Base-by-base conservation (phyloP, 192 early-diverging fungal genomes). In the Obelidium mucronatum region DNA sequence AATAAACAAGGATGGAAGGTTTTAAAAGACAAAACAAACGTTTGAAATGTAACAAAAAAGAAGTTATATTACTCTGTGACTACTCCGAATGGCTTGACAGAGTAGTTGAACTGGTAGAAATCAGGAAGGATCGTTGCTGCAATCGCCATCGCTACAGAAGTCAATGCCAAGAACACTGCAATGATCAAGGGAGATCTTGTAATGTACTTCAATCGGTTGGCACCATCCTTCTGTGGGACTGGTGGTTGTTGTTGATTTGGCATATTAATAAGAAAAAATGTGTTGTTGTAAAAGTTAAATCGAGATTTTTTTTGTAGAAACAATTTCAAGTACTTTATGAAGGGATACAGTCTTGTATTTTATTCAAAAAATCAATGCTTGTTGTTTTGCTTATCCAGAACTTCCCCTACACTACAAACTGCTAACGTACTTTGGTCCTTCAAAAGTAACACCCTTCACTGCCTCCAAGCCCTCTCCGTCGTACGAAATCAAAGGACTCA, bases 401-500 rank as follows among this genome's bases (percentile, higher is more conserved):
- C n/a, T n/a, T n/a, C n/a, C n/a, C n/a, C n/a, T n/a, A n/a, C n/a
- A n/a, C n/a, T n/a, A n/a, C n/a, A n/a, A n/a, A n/a, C n/a, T n/a
- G n/a, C 19, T 19, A 48, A 48, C 19, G 44, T 48, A 15, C 44
- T 69, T 69, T 19, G 67, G 67, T 52, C 67, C 67, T 28, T 40
- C n/a, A 22, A 69, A 24, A 15, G 24, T 33, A 4, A 44, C 36
- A 56, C 94, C 94, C 30, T 83, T 76, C 28, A 96, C 87, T 53
- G 67, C 67, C 71, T 96, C 94, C 34, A 99, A 88, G 3, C 95
- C 96, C 84, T 99, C 97, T 72, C 97, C 97, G 59, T 85, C 91
- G 80, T 97, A 99, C 3, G 93, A 90, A 8, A 99, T 94, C 68
- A 96, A 86, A 2, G 96, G 90, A 37, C 93, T 94, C 63, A 99